These are phyloP conservation scores for Delonix regia DNA, from an alignment of 306 rosid species.

Conservation along the genomic window DNA sequence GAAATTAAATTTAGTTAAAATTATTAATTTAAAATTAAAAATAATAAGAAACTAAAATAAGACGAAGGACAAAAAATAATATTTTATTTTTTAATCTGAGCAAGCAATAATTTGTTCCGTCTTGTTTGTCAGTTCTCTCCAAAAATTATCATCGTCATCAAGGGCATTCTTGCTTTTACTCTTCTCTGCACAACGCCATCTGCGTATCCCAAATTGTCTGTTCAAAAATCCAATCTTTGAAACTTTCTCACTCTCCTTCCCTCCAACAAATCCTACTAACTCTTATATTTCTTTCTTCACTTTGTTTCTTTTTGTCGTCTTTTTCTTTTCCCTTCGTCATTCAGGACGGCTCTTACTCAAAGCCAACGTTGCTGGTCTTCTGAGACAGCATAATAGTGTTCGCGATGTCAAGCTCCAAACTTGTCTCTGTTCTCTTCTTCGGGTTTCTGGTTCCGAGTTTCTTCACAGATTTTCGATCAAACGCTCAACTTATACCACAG, in stretches of 20 bases:
- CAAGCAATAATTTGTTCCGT: no score
- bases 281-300: background rate
- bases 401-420: slow-evolving; percentile 37
- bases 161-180: background rate
- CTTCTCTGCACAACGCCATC: background rate
- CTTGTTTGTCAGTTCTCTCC: background rate
- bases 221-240: background rate
- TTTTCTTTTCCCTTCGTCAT: no score
- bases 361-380: background rate
- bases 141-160: no score
- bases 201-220: background rate
- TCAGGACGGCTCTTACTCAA: background rate
- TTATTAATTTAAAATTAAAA: no score
- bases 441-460: slow-evolving; percentile 42
- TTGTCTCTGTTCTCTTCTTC: slow-evolving; percentile 33
- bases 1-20: no score
- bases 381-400: slow-evolving; percentile 38
- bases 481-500: slow-evolving; percentile 64
- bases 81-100: no score
- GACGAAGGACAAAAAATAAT: no score
- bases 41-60: no score
- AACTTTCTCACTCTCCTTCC: background rate
- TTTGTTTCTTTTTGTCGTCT: background rate
- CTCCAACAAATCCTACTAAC: slow-evolving; percentile 25
- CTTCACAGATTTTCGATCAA: slow-evolving; percentile 50